phyloP scores from a whole-genome alignment of 2,329 filamentous ascomycete genomes.

The Macrophomina phaseolina region DNA sequence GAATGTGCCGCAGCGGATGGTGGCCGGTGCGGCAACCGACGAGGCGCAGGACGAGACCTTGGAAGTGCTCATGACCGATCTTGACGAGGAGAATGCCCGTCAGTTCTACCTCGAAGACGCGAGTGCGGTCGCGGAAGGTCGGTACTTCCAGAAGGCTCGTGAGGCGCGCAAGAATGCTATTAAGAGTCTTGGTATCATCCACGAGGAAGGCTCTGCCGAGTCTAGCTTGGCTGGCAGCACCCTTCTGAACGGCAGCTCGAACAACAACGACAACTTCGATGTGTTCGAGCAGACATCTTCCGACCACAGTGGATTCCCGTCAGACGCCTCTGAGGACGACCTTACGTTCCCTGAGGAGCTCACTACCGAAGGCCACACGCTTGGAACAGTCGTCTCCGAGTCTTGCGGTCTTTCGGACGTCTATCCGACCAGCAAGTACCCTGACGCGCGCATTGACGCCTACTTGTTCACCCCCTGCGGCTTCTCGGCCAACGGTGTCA shows the following conservation, averaged over 20 bases:
- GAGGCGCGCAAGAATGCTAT: constrained; percentile 66
- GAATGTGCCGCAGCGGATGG: constrained; percentile 63
- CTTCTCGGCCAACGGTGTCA: constrained; percentile 95
- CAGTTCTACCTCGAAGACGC: constrained; percentile 79
- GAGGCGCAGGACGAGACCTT: constrained; percentile 74
- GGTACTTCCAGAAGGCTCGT: constrained; percentile 71
- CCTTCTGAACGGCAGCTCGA: constrained; percentile 37
- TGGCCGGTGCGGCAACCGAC: constrained; percentile 48
- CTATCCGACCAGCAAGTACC: constrained; percentile 85
- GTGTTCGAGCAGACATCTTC: constrained; percentile 79
- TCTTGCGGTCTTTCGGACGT: constrained; percentile 86
- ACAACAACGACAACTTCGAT: constrained; percentile 67
- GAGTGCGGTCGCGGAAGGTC: constrained; percentile 86
- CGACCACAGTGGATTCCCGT: constrained; percentile 63
- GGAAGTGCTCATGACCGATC: constrained; percentile 71
- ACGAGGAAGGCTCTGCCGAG: constrained; percentile 53
- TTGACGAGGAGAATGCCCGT: constrained; percentile 69
- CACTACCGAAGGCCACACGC: constrained; percentile 89
- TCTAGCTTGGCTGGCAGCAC: constrained; percentile 44
- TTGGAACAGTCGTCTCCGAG: constrained; percentile 92
- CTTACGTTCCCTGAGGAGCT: constrained; percentile 71
- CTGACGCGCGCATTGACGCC: constrained; percentile 90
- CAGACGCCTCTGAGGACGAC: constrained; percentile 58
- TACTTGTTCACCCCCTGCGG: constrained; percentile 97
- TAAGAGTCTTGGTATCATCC: constrained; percentile 65